A percentile compares a stretch with the other conserved stretches of the same genome.
phyloP scores from a whole-genome alignment of 441 rosid species.

The Corymbia calophylla region DNA sequence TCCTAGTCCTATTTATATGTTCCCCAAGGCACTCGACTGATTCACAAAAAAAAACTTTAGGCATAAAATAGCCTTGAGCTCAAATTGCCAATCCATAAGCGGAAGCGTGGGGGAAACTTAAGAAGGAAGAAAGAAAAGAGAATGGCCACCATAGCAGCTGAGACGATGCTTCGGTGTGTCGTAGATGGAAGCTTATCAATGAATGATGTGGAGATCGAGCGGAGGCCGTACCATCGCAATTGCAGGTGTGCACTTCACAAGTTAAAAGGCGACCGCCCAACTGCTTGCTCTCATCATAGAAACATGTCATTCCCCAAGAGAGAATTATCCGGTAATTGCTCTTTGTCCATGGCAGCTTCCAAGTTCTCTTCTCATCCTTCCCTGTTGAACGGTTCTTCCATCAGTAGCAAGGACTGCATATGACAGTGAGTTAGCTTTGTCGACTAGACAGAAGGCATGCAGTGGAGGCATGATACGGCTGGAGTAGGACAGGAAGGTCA shows the following conservation, averaged over 20 bases:
- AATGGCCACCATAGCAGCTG: neutral
- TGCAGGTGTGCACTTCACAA: neutral
- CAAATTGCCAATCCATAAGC: neutral
- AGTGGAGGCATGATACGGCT: neutral
- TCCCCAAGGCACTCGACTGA: neutral
- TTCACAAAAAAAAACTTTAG: neutral
- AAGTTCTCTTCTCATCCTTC: constrained; percentile 7
- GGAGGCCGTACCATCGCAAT: neutral
- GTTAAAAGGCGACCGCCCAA: neutral
- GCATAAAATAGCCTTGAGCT: neutral
- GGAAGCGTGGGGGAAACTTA: neutral
- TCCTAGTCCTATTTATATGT: neutral
- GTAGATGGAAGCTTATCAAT: neutral
- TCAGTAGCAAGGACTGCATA: neutral
- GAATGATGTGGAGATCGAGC: neutral
- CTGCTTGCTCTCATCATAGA: neutral
- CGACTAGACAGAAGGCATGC: neutral
- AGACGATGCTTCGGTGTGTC: neutral
- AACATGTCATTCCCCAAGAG: neutral
- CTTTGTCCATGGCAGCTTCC: neutral
- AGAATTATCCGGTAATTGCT: neutral
- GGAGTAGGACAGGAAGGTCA: neutral
- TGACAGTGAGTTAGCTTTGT: neutral
- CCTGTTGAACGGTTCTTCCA: neutral
- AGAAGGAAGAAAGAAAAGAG: neutral